Evolutionary conservation across 805 yeast species (phyloP), one percentile per base, ranked within the genome.

Genomic region (Spathaspora sp.): DNA sequence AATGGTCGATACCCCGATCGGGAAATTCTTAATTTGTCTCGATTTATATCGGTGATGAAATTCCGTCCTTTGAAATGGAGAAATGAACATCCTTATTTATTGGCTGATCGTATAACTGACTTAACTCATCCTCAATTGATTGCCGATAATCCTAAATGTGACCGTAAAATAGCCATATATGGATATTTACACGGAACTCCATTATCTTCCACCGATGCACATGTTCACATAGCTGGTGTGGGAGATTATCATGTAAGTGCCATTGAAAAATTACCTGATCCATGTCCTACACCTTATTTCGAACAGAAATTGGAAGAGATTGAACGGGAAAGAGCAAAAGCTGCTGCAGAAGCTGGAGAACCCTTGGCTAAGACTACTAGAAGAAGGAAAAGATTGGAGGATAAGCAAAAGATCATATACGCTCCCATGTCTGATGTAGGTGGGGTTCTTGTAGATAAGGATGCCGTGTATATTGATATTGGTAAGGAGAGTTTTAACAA

Each of bases 361-460:
- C 68, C 72, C 3, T 61, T 78, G 2, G 78, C 85, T 2, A 76
- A 79, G 31, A 79, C 84, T 2, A 66, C 77, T 2, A 74, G 79
- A 59, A 84, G 97, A 67, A 80, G 97, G 63, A 89, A 90, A 66
- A 81, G 98, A 64, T 80, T 94, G 49, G 98, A 94, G 58, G 99
- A 94, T 63, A 89, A 86, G 60, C 96, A 90, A 65, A 94, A 92
- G 67, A 82, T 90, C 58, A 90, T 94, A 2, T 94, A 96, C 68
- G 99, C 99, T 0, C 99, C 99, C 47, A 94, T 94, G 99, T 89
- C 97, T 46, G 98, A 94, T 69, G 97, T 94, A n/a, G 97, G 97
- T 52, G 99, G 99, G 67, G 96, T 94, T 38, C 76, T 94, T 57
- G 90, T 94, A 55, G 99, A 94, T 72, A 92, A 87, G 65, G 99